phyloP scores from a whole-genome alignment of 345 rosid species.

The Acer yangbiense region DNA sequence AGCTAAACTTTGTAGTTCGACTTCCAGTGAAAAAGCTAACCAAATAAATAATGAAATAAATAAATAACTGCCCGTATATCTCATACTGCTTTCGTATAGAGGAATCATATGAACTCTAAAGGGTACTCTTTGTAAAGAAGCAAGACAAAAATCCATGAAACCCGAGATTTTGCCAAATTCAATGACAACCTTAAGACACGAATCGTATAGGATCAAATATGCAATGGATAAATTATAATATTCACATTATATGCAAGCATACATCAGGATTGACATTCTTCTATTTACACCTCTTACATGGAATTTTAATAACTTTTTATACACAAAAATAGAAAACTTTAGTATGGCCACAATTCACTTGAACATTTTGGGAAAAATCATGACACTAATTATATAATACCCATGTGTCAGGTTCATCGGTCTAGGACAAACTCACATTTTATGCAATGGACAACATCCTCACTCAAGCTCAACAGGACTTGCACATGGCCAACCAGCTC shows the following conservation, averaged over 20 bases:
- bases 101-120: slow-evolving; percentile 7
- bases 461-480: background rate
- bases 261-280: background rate
- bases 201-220: background rate
- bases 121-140: too few species aligned
- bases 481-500: too few species aligned
- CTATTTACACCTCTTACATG: background rate
- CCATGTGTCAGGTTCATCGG: background rate
- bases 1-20: slow-evolving; percentile 39
- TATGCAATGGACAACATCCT: background rate
- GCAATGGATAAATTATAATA: background rate
- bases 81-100: background rate
- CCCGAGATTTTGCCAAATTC: background rate
- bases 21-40: slow-evolving; percentile 41
- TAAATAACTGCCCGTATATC: background rate
- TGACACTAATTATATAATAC: too few species aligned
- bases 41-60: background rate
- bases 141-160: background rate
- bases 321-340: background rate
- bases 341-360: too few species aligned
- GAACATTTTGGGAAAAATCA: too few species aligned
- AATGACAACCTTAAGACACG: background rate
- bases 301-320: background rate
- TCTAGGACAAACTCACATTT: background rate
- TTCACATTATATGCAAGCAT: background rate